Base-by-base conservation (phyloP, 2,329 filamentous ascomycete genomes). In the Cephalotrichum gorgonifer region DNA sequence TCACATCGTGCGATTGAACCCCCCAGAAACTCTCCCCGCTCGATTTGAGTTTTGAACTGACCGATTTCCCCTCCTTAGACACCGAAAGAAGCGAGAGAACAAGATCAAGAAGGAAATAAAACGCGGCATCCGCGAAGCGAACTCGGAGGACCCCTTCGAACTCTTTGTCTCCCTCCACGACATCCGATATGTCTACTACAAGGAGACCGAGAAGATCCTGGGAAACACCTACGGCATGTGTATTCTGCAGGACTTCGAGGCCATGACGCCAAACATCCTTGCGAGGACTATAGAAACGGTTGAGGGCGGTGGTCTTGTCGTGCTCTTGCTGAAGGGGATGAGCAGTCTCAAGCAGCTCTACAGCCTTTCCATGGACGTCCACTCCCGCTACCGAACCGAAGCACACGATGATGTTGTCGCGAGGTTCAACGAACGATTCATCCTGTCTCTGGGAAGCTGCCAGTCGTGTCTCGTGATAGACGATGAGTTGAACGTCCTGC, bases 91-190 rank as follows among this genome's bases (percentile, higher is more conserved):
- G 82, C 86, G 93, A 59, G 93, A 98, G 68, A 83, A 84, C 61
- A 98, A 96, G 74, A 96, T 98, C 66, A 95, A 95, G 72, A 95
- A 91, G 68, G 93, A 98, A 62, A 88, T 98, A 67, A 96, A 95
- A 72, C 81, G 89, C 59, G 93, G 93, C 42, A 88, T 90, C 56
- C 81, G 94, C 61, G 93, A 98, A 67, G 81, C 86, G 54, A 95
- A 98, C 66, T 79, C 82, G 49, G 88, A 95, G 63, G 93, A 98
- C 63, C 86, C 93, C 0, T 98, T 98, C 72, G 93, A 98, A 70
- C 79, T 97, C 49, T 98, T 97, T 69, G 85, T 97, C 58, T 93
- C 89, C 51, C 82, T 95, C 50, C 87, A 97, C 71, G 89, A 96
- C 67, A 95, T 98, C 64, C 86, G 93, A 66, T 98, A 98, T 78